A percentile compares a stretch with the other conserved stretches of the same genome.
phyloP scores from a whole-genome alignment of 805 yeast genomes.

The Kluyveromyces siamensis region DNA sequence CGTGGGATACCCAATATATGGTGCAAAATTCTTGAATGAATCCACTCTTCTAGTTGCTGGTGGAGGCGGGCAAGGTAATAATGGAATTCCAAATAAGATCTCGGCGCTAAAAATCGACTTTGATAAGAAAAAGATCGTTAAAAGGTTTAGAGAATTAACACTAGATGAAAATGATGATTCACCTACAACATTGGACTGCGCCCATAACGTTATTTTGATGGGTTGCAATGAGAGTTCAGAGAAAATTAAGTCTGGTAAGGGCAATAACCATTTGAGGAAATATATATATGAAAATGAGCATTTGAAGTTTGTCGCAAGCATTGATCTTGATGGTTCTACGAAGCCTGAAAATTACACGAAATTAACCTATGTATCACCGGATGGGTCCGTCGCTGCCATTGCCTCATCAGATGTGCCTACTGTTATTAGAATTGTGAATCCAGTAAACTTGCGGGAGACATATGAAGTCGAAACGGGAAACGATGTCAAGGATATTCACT shows the following conservation, averaged over 20 bases:
- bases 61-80: conserved; percentile 93
- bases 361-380: conserved; percentile 45
- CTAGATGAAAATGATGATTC: conserved; percentile 65
- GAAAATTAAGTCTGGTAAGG: conserved; percentile 45
- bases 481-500: conserved; percentile 55
- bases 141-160: conserved; percentile 53
- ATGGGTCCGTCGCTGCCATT: conserved; percentile 56
- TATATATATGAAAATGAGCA: conserved; percentile 54
- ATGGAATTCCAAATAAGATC: conserved; percentile 80
- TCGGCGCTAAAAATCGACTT: conserved; percentile 56
- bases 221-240: conserved; percentile 69
- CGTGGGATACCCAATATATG: conserved; percentile 72
- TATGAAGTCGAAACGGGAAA: conserved; percentile 45
- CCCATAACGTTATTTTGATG: conserved; percentile 42
- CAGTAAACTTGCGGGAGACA: conserved; percentile 43
- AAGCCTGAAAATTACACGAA: conserved; percentile 51
- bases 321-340: conserved; percentile 43
- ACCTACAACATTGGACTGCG: conserved; percentile 71
- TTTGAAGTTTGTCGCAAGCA: conserved; percentile 48
- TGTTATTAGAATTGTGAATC: conserved; percentile 50
- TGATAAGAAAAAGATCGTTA: conserved; percentile 37
- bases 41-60: conserved; percentile 67
- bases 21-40: conserved; percentile 59
- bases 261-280: conserved; percentile 64
- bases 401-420: conserved; percentile 64